Conservation (phyloP, 2,329 filamentous ascomycete genomes). For the Fonsecaea multimorphosa region DNA sequence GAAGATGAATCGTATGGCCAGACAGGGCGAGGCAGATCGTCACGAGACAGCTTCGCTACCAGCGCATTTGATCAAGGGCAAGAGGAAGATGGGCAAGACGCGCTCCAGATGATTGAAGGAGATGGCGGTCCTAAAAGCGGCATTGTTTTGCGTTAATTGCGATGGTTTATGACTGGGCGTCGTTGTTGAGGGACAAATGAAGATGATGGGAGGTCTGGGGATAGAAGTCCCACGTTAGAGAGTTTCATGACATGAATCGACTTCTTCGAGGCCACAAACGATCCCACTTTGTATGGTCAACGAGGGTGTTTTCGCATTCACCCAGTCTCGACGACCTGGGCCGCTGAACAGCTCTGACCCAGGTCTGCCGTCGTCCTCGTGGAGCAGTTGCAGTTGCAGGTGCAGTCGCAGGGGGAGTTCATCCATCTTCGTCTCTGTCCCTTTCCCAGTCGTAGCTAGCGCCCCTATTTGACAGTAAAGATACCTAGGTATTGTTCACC, state of each 20-base stretch:
- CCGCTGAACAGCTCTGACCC: neutral
- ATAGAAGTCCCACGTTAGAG: neutral
- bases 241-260: neutral
- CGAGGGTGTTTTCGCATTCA: neutral
- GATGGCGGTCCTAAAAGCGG: neutral
- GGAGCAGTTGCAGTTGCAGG: neutral
- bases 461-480: neutral
- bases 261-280: neutral
- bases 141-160: neutral
- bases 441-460: too few species aligned
- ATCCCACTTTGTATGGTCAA: neutral
- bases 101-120: slow-evolving; percentile 61
- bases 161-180: neutral
- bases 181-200: neutral
- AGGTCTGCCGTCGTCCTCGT: neutral
- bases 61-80: slow-evolving; percentile 92
- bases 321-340: too few species aligned
- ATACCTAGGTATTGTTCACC: neutral
- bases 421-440: too few species aligned
- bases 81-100: slow-evolving; percentile 92
- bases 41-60: slow-evolving; percentile 79
- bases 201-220: neutral
- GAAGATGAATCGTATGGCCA: slow-evolving; percentile 98
- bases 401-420: neutral
- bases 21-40: slow-evolving; percentile 95